Evolutionary conservation across 208 protist species (phyloP).

Genomic region (Leishmania guyanensis): DNA sequence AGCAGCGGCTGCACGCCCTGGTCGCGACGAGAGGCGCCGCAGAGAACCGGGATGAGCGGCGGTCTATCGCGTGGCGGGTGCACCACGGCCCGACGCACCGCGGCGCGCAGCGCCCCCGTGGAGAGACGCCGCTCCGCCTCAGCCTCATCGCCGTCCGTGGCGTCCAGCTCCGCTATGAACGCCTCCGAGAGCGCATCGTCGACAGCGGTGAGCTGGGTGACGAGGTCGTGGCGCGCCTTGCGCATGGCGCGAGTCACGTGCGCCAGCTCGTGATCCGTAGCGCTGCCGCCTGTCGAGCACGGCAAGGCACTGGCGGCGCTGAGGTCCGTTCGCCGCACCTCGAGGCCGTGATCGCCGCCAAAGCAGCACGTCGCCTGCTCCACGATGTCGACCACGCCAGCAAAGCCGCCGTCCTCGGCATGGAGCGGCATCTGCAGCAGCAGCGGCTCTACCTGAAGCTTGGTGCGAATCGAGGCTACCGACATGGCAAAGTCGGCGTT

Average conservation of each 20-base stretch:
- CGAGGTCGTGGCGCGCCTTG: constrained; percentile 48
- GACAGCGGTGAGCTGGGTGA: constrained; percentile 63
- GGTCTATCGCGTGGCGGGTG: constrained; percentile 22
- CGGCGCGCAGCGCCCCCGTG: constrained; percentile 46
- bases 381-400: constrained; percentile 89
- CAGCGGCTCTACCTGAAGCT: constrained; percentile 84
- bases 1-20: constrained; percentile 93
- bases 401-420: constrained; percentile 73
- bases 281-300: neutral
- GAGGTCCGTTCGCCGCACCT: constrained; percentile 31
- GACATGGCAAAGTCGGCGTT: constrained; percentile 84
- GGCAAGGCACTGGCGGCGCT: neutral
- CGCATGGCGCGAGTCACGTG: constrained; percentile 46
- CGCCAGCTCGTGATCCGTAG: constrained; percentile 33
- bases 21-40: constrained; percentile 90
- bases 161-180: constrained; percentile 68
- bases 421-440: constrained; percentile 91
- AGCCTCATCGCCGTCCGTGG: constrained; percentile 73
- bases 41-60: constrained; percentile 85
- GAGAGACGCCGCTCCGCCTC: constrained; percentile 64
- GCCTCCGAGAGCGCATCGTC: constrained; percentile 74
- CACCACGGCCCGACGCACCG: constrained; percentile 68
- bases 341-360: constrained; percentile 54
- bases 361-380: constrained; percentile 69
- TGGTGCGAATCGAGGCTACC: constrained; percentile 72